A percentile compares a stretch with the other conserved stretches of the same genome.
Conservation (phyloP, 108 stramenopile species). For the Nitzschia sp. region DNA sequence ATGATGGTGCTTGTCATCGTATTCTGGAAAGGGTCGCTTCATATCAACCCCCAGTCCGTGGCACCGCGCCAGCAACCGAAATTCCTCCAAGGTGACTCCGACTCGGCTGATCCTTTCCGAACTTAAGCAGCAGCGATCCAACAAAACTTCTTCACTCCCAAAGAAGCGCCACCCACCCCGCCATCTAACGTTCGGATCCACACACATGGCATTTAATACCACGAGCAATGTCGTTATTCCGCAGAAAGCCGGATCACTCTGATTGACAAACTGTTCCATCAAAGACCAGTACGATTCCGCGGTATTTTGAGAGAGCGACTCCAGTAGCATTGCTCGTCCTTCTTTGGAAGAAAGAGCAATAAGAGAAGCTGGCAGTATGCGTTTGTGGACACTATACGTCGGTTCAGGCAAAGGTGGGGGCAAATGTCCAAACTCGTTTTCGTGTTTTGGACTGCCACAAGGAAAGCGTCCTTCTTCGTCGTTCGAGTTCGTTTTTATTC, state of each 20-base stretch:
- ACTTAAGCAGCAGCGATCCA: constrained; percentile 80
- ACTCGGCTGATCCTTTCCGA: constrained; percentile 67
- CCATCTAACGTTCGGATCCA: constrained; percentile 94
- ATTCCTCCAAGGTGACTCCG: constrained; percentile 73
- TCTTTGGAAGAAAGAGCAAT: constrained; percentile 51
- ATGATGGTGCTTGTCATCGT: background rate
- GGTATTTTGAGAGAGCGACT: constrained; percentile 43
- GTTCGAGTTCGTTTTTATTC: background rate
- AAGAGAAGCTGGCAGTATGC: constrained; percentile 63
- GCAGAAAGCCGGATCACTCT: constrained; percentile 94
- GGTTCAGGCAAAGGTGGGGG: constrained; percentile 72
- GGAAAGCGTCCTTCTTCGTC: constrained; percentile 11
- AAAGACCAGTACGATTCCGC: constrained; percentile 77
- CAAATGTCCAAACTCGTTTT: constrained; percentile 30
- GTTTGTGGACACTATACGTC: constrained; percentile 68
- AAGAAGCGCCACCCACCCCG: constrained; percentile 95
- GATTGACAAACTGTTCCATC: constrained; percentile 90
- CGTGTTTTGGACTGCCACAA: constrained; percentile 32
- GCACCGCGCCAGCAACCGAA: constrained; percentile 67
- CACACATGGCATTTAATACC: constrained; percentile 87
- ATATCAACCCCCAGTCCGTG: constrained; percentile 60
- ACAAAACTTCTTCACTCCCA: constrained; percentile 86
- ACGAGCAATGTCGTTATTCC: constrained; percentile 90
- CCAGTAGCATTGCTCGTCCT: constrained; percentile 51
- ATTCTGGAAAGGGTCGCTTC: constrained; percentile 50